A percentile compares a stretch with the other conserved stretches of the same genome.
These are phyloP conservation scores for Plasmodium fragile DNA, from an alignment of 169 alveolate species.

Conservation along the genomic window DNA sequence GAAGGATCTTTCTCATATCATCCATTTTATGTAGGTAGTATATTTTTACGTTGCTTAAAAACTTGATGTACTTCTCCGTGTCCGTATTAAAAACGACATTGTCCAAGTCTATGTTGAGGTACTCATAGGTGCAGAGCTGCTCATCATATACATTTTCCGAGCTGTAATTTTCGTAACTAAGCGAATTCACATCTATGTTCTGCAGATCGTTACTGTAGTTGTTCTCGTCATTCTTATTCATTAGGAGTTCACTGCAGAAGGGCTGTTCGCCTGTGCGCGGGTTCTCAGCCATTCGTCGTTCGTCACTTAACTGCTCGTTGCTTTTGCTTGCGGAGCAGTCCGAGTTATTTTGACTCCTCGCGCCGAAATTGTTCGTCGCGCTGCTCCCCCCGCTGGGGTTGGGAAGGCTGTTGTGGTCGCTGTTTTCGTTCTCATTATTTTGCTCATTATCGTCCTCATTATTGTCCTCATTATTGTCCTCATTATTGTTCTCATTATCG, in stretches of 20 bases:
- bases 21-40: conserved; percentile 39
- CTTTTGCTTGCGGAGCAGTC: not conserved
- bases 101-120: conserved; percentile 58
- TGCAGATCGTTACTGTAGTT: not conserved
- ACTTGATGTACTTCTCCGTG: conserved; percentile 58
- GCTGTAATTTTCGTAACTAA: conserved; percentile 21
- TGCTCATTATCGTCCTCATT: not conserved
- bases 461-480: not conserved
- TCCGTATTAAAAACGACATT: conserved; percentile 37
- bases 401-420: not conserved
- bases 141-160: conserved; percentile 20
- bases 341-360: not conserved
- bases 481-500: not conserved
- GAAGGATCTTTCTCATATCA: conserved; percentile 21
- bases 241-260: not conserved
- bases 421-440: not conserved
- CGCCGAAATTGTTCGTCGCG: not conserved
- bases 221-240: not conserved
- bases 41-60: conserved; percentile 62
- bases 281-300: not conserved
- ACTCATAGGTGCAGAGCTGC: conserved; percentile 32
- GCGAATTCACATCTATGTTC: conserved; percentile 17
- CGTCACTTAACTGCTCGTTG: not conserved
- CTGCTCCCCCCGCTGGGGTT: not conserved
- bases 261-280: not conserved